Conservation (phyloP, 192 early-diverging fungal species). For the Tieghemiomyces parasiticus region DNA sequence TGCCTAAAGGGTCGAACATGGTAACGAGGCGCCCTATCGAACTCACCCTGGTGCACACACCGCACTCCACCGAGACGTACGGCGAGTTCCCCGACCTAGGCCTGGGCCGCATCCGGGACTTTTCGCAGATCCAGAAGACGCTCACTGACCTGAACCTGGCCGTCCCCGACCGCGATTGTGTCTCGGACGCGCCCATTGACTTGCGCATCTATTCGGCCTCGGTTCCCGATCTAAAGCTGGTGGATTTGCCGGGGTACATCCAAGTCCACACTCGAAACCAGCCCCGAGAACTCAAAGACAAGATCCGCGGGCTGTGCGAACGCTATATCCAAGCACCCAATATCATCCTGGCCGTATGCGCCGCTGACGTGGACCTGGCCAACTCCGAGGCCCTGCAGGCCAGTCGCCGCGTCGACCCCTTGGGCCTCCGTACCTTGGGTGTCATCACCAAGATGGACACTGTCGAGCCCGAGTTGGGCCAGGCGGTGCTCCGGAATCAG, state of each 20-base stretch:
- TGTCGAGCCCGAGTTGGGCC: slow-evolving; percentile 63
- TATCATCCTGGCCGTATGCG: slow-evolving; percentile 71
- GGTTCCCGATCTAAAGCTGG: slow-evolving; percentile 68
- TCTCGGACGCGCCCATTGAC: slow-evolving; percentile 70
- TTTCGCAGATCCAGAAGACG: slow-evolving; percentile 80
- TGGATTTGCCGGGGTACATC: slow-evolving; percentile 78
- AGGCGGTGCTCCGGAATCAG: slow-evolving; percentile 67
- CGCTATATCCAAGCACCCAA: slow-evolving; percentile 67
- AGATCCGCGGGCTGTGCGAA: slow-evolving; percentile 72
- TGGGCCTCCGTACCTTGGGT: slow-evolving; percentile 66
- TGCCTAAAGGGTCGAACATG: slow-evolving; percentile 79
- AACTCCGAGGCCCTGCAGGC: slow-evolving; percentile 72
- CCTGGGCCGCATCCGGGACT: slow-evolving; percentile 80
- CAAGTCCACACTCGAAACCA: slow-evolving; percentile 73
- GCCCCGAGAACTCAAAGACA: slow-evolving; percentile 55
- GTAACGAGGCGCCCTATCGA: slow-evolving; percentile 74
- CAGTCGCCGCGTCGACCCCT: slow-evolving; percentile 60
- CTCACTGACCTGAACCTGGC: slow-evolving; percentile 90
- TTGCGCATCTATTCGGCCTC: slow-evolving; percentile 71
- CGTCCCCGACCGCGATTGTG: slow-evolving; percentile 83
- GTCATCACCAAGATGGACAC: slow-evolving; percentile 83
- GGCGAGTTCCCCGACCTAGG: slow-evolving; percentile 76
- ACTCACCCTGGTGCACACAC: slow-evolving; percentile 70
- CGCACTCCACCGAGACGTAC: slow-evolving; percentile 56
- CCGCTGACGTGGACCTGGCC: slow-evolving; percentile 74